Evolutionary conservation across 2,329 filamentous ascomycete species (phyloP).

Genomic region (Cordyceps cateniannulata): DNA sequence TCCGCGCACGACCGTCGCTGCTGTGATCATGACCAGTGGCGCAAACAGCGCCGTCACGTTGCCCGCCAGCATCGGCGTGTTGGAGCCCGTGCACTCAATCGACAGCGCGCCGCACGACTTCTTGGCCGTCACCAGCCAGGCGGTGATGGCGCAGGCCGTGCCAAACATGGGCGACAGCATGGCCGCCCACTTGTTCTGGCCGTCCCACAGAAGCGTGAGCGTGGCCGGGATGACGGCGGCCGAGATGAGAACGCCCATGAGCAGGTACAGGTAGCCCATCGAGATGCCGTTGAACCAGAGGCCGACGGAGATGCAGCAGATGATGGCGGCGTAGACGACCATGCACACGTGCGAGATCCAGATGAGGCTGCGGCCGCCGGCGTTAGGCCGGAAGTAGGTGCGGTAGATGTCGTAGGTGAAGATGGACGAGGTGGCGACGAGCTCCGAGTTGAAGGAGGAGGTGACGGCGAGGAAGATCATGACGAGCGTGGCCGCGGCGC

Average conservation of each 20-base stretch:
- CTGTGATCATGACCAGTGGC: conserved; percentile 64
- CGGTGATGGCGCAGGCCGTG: conserved; percentile 58
- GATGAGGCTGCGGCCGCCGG: conserved; percentile 70
- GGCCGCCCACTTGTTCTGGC: conserved; percentile 69
- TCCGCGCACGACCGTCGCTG: conserved; percentile 54
- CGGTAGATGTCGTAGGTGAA: conserved; percentile 84
- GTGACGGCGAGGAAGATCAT: conserved; percentile 91
- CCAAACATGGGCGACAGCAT: conserved; percentile 62
- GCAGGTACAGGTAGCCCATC: conserved; percentile 83
- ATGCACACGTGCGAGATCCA: conserved; percentile 73
- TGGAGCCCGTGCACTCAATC: conserved; percentile 71
- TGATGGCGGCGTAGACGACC: conserved; percentile 62
- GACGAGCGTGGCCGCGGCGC: conserved; percentile 70
- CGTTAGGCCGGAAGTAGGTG: conserved; percentile 74
- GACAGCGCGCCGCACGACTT: conserved; percentile 61
- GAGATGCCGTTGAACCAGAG: conserved; percentile 68
- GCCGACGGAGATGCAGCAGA: conserved; percentile 72
- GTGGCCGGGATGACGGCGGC: conserved; percentile 78
- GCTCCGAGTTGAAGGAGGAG: conserved; percentile 71
- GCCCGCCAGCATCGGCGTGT: conserved; percentile 80
- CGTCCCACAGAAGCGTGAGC: conserved; percentile 72
- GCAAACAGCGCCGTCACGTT: conserved; percentile 74
- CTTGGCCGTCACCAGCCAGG: conserved; percentile 70
- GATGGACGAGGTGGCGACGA: conserved; percentile 84
- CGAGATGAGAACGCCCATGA: conserved; percentile 90